A percentile compares a stretch with the other conserved stretches of the same genome.
phyloP scores from a whole-genome alignment of 2,329 filamentous ascomycete genomes.

The Aureobasidium subglaciale region DNA sequence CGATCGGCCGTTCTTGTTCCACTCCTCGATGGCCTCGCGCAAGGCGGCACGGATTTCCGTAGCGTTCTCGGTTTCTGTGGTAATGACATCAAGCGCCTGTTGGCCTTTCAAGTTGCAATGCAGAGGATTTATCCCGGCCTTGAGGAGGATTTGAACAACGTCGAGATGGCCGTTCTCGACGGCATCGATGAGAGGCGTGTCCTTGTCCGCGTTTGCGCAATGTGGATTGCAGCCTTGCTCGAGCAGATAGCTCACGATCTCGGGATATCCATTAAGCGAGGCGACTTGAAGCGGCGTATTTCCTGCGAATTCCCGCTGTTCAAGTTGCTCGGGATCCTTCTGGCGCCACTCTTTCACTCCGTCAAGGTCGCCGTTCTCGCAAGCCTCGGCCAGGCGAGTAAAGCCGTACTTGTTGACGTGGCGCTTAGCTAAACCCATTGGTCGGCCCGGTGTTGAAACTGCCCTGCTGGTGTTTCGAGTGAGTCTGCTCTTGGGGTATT shows the following conservation, averaged over 20 bases:
- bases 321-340: conserved; percentile 79
- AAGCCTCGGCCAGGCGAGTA: conserved; percentile 82
- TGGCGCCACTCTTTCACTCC: conserved; percentile 65
- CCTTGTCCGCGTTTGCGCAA: conserved; percentile 65
- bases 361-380: conserved; percentile 76
- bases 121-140: conserved; percentile 83
- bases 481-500: conserved; percentile 50
- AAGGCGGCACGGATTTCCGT: conserved; percentile 54
- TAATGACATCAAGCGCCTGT: conserved; percentile 77
- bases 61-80: conserved; percentile 72
- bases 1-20: conserved; percentile 30
- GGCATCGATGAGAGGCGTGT: conserved; percentile 91
- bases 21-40: conserved; percentile 39
- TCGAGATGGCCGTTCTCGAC: conserved; percentile 91
- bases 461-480: conserved; percentile 49
- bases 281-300: conserved; percentile 95
- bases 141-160: conserved; percentile 76
- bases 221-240: conserved; percentile 79
- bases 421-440: conserved; percentile 65
- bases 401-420: conserved; percentile 88
- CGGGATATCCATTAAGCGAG: conserved; percentile 73
- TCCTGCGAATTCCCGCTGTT: conserved; percentile 87
- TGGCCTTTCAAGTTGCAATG: conserved; percentile 56
- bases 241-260: conserved; percentile 83
- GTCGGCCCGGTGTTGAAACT: conserved; percentile 41